These are phyloP conservation scores for Hypoxylon sp. DNA, from an alignment of 2,329 filamentous ascomycete species.

Conservation along the genomic window DNA sequence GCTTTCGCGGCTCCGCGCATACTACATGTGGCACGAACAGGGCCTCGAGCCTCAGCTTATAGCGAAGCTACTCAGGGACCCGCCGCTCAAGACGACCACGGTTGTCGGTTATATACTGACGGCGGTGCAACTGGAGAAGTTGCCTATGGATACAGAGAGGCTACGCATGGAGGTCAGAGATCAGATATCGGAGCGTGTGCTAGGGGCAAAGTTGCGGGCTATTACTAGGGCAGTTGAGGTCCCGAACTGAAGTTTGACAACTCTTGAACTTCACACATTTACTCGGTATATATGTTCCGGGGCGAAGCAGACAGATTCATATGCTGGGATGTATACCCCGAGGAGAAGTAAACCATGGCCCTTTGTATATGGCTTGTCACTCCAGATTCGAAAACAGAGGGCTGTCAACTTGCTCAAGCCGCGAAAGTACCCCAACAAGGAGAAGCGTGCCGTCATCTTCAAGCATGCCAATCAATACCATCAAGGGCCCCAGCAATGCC, in stretches of 20 bases:
- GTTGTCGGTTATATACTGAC: conserved; percentile 73
- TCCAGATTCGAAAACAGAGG: background rate
- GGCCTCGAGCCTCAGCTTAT: conserved; percentile 65
- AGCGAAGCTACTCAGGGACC: conserved; percentile 70
- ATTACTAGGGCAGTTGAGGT: conserved; percentile 4
- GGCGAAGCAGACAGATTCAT: background rate
- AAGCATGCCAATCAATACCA: conserved; percentile 99
- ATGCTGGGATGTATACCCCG: background rate
- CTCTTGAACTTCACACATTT: background rate
- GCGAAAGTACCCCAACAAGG: conserved; percentile 85
- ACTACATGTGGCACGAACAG: conserved; percentile 75
- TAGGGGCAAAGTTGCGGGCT: conserved; percentile 14
- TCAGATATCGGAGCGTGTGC: conserved; percentile 48
- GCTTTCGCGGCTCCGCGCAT: conserved; percentile 66
- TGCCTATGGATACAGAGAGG: conserved; percentile 65
- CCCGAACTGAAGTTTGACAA: background rate
- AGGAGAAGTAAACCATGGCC: background rate
- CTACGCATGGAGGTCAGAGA: conserved; percentile 62
- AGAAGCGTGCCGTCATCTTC: conserved; percentile 99
- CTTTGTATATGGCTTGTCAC: background rate
- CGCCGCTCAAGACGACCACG: conserved; percentile 70
- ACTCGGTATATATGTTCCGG: background rate
- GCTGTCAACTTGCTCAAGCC: background rate
- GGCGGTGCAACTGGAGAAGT: conserved; percentile 65
- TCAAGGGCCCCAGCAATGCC: conserved; percentile 98